Evolutionary conservation across 2,329 filamentous ascomycete genomes (phyloP).

Genomic region (Diaporthe eres): DNA sequence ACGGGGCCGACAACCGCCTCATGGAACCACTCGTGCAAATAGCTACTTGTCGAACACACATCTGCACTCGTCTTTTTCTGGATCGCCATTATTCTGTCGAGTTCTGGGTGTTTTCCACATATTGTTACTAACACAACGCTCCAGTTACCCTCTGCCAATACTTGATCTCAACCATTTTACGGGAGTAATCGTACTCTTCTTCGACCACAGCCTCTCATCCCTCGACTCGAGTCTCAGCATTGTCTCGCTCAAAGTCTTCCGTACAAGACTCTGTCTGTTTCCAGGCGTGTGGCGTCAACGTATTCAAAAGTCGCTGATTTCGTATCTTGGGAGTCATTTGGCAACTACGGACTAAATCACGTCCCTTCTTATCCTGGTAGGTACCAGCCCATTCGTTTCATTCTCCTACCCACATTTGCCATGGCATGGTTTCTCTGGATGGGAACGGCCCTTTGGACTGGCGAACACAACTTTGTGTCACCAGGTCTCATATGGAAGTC

Average conservation of each 20-base stretch:
- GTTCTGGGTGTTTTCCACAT: not conserved
- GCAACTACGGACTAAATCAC: not conserved
- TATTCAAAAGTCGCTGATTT: slow-evolving; percentile 34
- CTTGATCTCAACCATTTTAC: slow-evolving; percentile 13
- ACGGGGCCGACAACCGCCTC: no score
- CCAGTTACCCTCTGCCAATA: not conserved
- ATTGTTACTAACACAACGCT: not conserved
- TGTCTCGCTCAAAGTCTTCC: slow-evolving; percentile 8
- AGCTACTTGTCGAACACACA: not conserved
- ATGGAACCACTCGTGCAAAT: not conserved
- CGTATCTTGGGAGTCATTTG: slow-evolving; percentile 22
- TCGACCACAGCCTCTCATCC: not conserved
- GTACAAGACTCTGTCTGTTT: slow-evolving; percentile 24
- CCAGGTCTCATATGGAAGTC: no score
- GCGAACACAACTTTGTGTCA: not conserved
- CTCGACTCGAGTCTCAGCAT: slow-evolving; percentile 2
- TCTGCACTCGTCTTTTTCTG: not conserved
- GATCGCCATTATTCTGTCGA: not conserved
- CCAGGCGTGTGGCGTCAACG: slow-evolving; percentile 37
- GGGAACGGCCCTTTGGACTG: not conserved
- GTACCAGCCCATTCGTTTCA: not conserved
- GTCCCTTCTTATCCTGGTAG: slow-evolving; percentile 19
- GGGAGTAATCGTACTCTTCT: slow-evolving; percentile 26
- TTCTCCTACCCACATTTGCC: not conserved
- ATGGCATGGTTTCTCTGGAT: not conserved